Base-by-base conservation (phyloP, 495 filamentous ascomycete species). In the Trichocladium uniseriatum region DNA sequence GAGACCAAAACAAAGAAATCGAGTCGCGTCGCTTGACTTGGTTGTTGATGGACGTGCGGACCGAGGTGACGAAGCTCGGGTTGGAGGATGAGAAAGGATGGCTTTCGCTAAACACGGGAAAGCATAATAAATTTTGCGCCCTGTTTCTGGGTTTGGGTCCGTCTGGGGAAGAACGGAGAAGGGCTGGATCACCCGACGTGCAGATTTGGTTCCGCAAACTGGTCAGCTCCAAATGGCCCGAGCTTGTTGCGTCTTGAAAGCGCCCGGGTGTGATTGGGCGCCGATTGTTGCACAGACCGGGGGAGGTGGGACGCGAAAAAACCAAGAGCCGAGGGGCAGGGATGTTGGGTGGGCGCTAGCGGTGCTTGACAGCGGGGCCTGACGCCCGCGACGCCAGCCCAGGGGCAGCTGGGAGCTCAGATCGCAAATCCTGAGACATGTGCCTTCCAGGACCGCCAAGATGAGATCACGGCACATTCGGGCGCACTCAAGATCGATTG, bases 161-260 rank as follows among this genome's bases (percentile, higher is more conserved):
- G 43, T 52, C 49, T 56, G 53, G 53, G 49, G 40, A 51, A 38
- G 43, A 37, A 22, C 22, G 14, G 20, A 9, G 5, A 8, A 32
- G 39, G 45, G 53, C 46, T 50, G 49, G 53, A 55, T 50, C 48
- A 55, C 43, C 48, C 53, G 42, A 55, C 48, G 16, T 55, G 48
- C 53, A 55, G 53, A 55, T 48, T 47, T 51, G 53, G 48, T 45
- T 37, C 46, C 53, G 43, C 48, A 48, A 47, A 2, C 31, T 14
- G 31, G 5, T 11, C 13, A 10, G 31, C 31, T 24, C 28, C 7
- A 21, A 8, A 11, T 45, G 47, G 52, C 31, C 52, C 47, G 47
- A 50, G 52, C 47, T 46, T 43, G 47, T 32, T 42, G 46, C 37
- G 8, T 15, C 6, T 6, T 9, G 21, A 32, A 38, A 8, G n/a